phyloP scores from a whole-genome alignment of 2,329 filamentous ascomycete species.

The Cadophora sp. region DNA sequence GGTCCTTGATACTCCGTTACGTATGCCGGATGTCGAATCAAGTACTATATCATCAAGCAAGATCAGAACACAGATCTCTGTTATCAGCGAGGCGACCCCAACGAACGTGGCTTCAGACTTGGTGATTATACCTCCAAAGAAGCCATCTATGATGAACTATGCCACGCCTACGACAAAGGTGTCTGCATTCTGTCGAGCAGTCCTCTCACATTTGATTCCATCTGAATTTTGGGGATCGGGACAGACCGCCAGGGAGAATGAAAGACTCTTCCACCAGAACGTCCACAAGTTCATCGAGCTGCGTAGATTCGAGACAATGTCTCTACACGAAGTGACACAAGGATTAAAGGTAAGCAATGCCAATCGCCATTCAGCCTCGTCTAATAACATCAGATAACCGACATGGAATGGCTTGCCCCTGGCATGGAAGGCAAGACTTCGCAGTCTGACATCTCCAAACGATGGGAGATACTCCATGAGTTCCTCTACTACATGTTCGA shows the following conservation, averaged over 20 bases:
- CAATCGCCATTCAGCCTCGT: not conserved
- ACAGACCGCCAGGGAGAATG: conserved; percentile 63
- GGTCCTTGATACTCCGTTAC: conserved; percentile 17
- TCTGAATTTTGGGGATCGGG: conserved; percentile 74
- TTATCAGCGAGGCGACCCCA: not conserved
- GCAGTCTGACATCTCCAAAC: conserved; percentile 75
- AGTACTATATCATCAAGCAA: conserved; percentile 34
- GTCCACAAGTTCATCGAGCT: conserved; percentile 81
- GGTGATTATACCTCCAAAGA: conserved; percentile 43
- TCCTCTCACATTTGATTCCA: conserved; percentile 76
- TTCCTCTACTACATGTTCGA: conserved; percentile 94
- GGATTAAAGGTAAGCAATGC: conserved; percentile 69
- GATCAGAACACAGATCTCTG: conserved; percentile 36
- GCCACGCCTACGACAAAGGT: conserved; percentile 73
- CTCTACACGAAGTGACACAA: conserved; percentile 79
- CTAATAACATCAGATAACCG: conserved; percentile 60
- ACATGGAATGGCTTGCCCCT: conserved; percentile 75
- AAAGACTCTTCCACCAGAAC: conserved; percentile 63
- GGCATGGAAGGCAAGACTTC: conserved; percentile 63
- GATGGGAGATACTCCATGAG: conserved; percentile 80
- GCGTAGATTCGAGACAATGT: conserved; percentile 81
- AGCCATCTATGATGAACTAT: conserved; percentile 61
- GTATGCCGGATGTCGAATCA: conserved; percentile 17
- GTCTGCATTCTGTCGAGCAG: conserved; percentile 86
- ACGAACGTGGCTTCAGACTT: conserved; percentile 36